A percentile compares a stretch with the other conserved stretches of the same genome.
Conservation (phyloP, 768 basidiomycete species). For the Tylopilus plumbeoviolaceoides region DNA sequence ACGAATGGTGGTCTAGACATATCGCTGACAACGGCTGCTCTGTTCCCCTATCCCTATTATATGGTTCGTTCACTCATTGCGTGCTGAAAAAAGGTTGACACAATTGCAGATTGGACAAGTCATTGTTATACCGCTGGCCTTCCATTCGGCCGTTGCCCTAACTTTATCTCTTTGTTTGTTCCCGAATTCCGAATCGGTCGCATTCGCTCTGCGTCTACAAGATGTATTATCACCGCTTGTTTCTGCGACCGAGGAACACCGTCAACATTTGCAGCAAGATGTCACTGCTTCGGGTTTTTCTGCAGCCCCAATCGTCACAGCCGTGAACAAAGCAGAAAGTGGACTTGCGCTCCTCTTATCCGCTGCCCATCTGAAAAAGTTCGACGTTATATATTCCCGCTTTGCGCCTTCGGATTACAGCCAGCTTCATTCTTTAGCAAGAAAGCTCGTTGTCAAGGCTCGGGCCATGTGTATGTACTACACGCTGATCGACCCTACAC, state of each 20-base stretch:
- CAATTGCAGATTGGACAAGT: constrained; percentile 41
- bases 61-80: constrained; percentile 25
- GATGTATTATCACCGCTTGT: constrained; percentile 47
- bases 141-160: constrained; percentile 58
- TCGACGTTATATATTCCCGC: constrained; percentile 57
- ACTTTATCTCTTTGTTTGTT: constrained; percentile 52
- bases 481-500: constrained; percentile 55
- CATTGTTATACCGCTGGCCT: constrained; percentile 52
- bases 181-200: constrained; percentile 57
- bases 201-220: constrained; percentile 50
- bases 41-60: constrained; percentile 69
- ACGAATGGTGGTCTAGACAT: constrained; percentile 47
- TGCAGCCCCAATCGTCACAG: constrained; percentile 29
- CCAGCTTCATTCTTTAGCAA: constrained; percentile 44
- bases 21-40: constrained; percentile 47
- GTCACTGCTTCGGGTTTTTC: constrained; percentile 35
- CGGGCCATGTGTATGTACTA: constrained; percentile 64
- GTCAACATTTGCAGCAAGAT: constrained; percentile 39
- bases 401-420: constrained; percentile 56
- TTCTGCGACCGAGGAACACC: constrained; percentile 44
- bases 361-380: constrained; percentile 47
- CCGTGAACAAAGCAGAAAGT: constrained; percentile 40
- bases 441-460: constrained; percentile 52
- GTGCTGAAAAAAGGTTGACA: neutral
- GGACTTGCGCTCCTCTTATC: constrained; percentile 50